Conservation (phyloP, 2,329 filamentous ascomycete species). For the Macrophomina phaseolina region DNA sequence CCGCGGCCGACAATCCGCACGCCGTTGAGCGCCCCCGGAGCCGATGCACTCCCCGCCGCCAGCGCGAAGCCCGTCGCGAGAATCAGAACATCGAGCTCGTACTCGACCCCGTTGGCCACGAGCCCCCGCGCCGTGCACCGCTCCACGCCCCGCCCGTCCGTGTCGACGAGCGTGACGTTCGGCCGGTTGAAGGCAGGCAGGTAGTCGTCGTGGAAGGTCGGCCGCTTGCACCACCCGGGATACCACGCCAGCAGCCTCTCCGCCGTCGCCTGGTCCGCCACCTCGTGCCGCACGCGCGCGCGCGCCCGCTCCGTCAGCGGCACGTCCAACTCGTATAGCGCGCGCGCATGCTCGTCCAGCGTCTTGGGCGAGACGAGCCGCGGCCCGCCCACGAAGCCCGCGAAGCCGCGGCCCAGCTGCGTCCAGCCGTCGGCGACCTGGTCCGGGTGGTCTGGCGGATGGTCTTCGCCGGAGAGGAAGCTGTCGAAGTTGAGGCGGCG, state of each 20-base stretch:
- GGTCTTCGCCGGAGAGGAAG: too few species aligned
- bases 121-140: constrained; percentile 55
- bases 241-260: constrained; percentile 65
- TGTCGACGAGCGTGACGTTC: constrained; percentile 67
- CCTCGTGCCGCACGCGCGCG: constrained; percentile 54
- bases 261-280: constrained; percentile 59
- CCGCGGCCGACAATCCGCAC: constrained; percentile 53
- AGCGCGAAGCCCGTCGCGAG: constrained; percentile 53
- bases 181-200: constrained; percentile 63
- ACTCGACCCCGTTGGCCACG: constrained; percentile 54
- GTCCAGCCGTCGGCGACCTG: background rate
- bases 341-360: too few species aligned
- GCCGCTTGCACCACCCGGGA: constrained; percentile 67
- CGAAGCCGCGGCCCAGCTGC: background rate
- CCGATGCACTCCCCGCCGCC: constrained; percentile 31
- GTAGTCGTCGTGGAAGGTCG: constrained; percentile 66
- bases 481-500: background rate
- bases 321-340: too few species aligned
- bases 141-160: constrained; percentile 59
- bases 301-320: constrained; percentile 49
- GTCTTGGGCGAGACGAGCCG: too few species aligned
- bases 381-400: too few species aligned
- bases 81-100: constrained; percentile 56
- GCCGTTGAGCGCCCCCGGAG: constrained; percentile 37
- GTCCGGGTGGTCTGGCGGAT: background rate